Evolutionary conservation across 2,329 filamentous ascomycete species (phyloP), one percentile per base, ranked within the genome.

Genomic region (Phialophora verrucosa): DNA sequence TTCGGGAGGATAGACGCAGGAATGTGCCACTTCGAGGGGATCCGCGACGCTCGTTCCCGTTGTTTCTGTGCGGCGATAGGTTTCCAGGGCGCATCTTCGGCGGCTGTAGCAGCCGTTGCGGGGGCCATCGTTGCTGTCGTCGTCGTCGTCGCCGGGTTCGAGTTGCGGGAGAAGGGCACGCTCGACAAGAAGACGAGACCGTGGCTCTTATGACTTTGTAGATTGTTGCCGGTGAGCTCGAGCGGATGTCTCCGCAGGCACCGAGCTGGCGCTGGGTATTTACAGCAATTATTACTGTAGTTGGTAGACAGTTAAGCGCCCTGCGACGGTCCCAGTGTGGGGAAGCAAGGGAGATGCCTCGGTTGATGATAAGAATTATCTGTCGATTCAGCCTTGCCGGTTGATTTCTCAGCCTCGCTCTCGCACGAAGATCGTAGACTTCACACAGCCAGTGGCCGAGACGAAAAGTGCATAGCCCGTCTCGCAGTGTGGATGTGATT

Each of bases 11-110:
- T 27, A 31, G 76, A 69, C 8, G 72, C 66, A 4, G 76, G 71
- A 7, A 81, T 71, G 31, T 73, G 73, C 79, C 79, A 81, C 76
- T 78, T 73, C 7, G 74, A 29, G 3, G 80, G 79, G 32, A 81
- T 81, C 14, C 73, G 72, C n/a, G 77, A 70, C 32, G 75, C 72
- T 20, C 80, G 73, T 20, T 78, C 73, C 7, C 72, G 74, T 62
- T 79, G 79, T 68, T 82, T 82, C 35, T 74, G 75, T 31, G 74
- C 71, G 17, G 78, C 75, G 25, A 81, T 76, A 25, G 72, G 55
- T 57, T 69, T 20, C 67, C 68, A 73, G n/a, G 67, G 59, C 17
- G 67, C 8, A 14, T 55, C 67, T 17, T 17, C 38, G 17, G 17
- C 38, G 17, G 38, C 38, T 7, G 35, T 1, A 5, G 38, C 14